These are phyloP conservation scores for Boehmeria nivea DNA, from an alignment of 306 rosid genomes.

Conservation along the genomic window DNA sequence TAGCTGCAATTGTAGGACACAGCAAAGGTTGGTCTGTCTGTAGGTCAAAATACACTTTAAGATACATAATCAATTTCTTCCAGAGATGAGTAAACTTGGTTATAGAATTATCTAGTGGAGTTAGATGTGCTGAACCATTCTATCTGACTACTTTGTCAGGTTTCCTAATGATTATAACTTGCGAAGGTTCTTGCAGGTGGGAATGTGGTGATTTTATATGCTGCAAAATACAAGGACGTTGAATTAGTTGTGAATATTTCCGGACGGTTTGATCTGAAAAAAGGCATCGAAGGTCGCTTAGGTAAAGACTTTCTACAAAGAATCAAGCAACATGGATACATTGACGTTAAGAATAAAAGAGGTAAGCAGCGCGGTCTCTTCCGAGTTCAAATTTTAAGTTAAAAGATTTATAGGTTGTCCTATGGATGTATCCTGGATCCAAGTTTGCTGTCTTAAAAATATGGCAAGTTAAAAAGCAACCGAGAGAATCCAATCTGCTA, in stretches of 20 bases:
- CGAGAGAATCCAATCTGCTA: background rate
- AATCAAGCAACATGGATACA: conserved; percentile 70
- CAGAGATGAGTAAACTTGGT: background rate
- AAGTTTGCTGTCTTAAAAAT: background rate
- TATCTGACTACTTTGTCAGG: too few relatives aligned
- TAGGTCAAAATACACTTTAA: conserved; percentile 8
- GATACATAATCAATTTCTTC: too few relatives aligned
- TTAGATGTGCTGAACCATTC: background rate
- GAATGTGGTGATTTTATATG: conserved; percentile 74
- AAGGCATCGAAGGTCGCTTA: conserved; percentile 83
- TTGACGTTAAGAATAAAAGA: conserved; percentile 69
- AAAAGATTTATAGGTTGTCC: conserved; percentile 8
- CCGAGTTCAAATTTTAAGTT: background rate
- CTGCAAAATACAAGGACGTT: conserved; percentile 65
- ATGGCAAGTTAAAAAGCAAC: background rate
- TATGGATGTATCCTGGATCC: conserved; percentile 11
- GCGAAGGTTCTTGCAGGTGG: conserved; percentile 60
- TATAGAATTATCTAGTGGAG: background rate
- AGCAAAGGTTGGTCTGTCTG: conserved; percentile 61
- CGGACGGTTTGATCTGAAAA: conserved; percentile 73
- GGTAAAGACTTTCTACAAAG: conserved; percentile 62
- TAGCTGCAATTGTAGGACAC: conserved; percentile 74
- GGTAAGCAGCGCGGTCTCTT: too few relatives aligned
- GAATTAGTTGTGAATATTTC: conserved; percentile 62
- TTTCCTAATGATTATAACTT: background rate